These are phyloP conservation scores for Dacryopinax primogenitus DNA, from an alignment of 768 basidiomycete species.

Conservation along the genomic window DNA sequence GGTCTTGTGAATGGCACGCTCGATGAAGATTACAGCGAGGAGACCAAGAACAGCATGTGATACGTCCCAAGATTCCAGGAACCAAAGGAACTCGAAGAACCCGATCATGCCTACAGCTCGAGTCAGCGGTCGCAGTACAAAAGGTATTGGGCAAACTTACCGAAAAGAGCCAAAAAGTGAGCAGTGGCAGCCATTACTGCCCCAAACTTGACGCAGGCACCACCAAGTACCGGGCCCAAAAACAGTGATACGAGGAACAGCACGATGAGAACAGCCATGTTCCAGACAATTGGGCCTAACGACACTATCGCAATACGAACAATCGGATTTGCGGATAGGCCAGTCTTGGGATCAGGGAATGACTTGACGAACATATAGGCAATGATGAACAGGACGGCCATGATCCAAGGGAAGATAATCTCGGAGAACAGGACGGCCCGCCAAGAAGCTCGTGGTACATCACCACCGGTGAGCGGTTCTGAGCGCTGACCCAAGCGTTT, in stretches of 20 bases:
- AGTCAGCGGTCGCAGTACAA: background rate
- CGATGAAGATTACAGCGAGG: constrained; percentile 80
- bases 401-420: constrained; percentile 68
- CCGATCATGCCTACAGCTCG: constrained; percentile 43
- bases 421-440: constrained; percentile 79
- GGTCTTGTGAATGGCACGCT: constrained; percentile 85
- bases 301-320: constrained; percentile 89
- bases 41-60: constrained; percentile 89
- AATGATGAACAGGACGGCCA: constrained; percentile 76
- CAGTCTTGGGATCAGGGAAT: constrained; percentile 52
- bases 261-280: constrained; percentile 72
- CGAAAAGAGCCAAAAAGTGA: constrained; percentile 67
- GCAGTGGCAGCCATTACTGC: constrained; percentile 85
- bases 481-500: constrained; percentile 94
- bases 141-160: constrained; percentile 26
- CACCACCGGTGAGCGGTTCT: constrained; percentile 87
- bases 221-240: constrained; percentile 80
- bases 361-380: constrained; percentile 90
- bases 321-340: constrained; percentile 66
- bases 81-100: constrained; percentile 98
- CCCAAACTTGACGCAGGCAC: constrained; percentile 77
- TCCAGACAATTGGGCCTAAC: constrained; percentile 90
- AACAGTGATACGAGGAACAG: constrained; percentile 84
- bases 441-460: constrained; percentile 89
- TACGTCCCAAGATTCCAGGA: constrained; percentile 81